These are phyloP conservation scores for Yamadazyma taylorii DNA, from an alignment of 1,139 yeast species.

Conservation along the genomic window DNA sequence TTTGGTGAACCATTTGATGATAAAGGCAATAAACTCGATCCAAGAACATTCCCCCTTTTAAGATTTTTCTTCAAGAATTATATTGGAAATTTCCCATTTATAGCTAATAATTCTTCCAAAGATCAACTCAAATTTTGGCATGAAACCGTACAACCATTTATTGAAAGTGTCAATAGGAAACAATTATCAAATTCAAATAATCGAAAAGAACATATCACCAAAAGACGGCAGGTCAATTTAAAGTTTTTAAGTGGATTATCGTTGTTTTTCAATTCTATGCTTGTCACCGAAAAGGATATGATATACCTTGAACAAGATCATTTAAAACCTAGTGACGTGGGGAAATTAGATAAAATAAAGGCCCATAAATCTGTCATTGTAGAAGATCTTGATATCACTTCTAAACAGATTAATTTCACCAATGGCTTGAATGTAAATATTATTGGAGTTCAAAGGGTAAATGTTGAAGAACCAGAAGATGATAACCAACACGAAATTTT, in stretches of 20 bases:
- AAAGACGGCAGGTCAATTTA: constrained; percentile 62
- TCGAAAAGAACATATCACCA: constrained; percentile 71
- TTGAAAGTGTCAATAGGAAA: constrained; percentile 72
- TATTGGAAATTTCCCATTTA: constrained; percentile 71
- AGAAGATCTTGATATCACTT: constrained; percentile 32
- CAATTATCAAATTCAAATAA: constrained; percentile 66
- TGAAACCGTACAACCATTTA: constrained; percentile 72
- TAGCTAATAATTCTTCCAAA: constrained; percentile 46
- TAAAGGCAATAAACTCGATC: constrained; percentile 19
- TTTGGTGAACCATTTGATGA: constrained; percentile 72
- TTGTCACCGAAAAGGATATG: constrained; percentile 61
- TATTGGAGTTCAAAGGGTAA: constrained; percentile 52
- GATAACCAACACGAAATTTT: too few relatives aligned
- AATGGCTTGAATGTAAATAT: constrained; percentile 66
- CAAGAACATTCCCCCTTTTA: constrained; percentile 55
- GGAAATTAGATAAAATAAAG: constrained; percentile 44
- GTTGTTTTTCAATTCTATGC: constrained; percentile 71
- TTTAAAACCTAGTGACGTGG: constrained; percentile 52
- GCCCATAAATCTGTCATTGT: constrained; percentile 19
- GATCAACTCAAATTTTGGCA: constrained; percentile 71
- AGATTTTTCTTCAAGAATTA: constrained; percentile 64
- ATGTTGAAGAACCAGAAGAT: too few relatives aligned
- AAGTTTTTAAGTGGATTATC: constrained; percentile 63
- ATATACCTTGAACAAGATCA: constrained; percentile 50
- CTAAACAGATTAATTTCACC: constrained; percentile 38